Percentiles rank a stretch among this genome's conserved stretches.
phyloP scores from a whole-genome alignment of 2,329 filamentous ascomycete genomes.

The Ramularia endophylla region DNA sequence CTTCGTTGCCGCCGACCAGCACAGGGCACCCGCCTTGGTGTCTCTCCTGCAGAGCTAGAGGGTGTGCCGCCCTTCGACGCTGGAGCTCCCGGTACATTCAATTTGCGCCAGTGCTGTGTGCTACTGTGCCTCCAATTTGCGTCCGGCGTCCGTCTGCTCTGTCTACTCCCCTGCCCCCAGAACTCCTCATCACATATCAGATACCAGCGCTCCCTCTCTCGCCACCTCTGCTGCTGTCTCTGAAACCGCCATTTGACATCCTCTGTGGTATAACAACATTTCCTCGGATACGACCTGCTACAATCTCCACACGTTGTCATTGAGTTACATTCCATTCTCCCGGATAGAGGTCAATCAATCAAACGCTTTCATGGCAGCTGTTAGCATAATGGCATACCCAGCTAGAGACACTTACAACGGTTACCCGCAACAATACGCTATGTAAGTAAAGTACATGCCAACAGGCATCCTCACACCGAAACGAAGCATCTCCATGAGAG shows the following conservation, averaged over 20 bases:
- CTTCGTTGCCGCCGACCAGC: constrained; percentile 14
- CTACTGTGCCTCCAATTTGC: constrained; percentile 17
- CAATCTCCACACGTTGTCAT: too few relatives aligned
- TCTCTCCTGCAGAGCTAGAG: constrained; percentile 16
- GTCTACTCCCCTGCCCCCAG: background rate
- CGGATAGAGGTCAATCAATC: background rate
- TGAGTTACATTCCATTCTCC: too few relatives aligned
- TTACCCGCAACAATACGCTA: constrained; percentile 25
- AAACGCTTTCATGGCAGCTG: constrained; percentile 24
- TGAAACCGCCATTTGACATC: background rate
- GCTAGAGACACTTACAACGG: constrained; percentile 21
- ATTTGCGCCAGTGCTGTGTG: constrained; percentile 16
- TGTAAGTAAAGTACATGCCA: too few relatives aligned
- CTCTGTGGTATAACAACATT: background rate
- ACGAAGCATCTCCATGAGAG: too few relatives aligned
- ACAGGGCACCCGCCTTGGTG: constrained; percentile 18
- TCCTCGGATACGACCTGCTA: too few relatives aligned
- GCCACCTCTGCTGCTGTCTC: background rate
- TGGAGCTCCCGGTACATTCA: constrained; percentile 14
- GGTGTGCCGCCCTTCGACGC: constrained; percentile 12
- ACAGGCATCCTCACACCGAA: too few relatives aligned
- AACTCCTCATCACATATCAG: constrained; percentile 3
- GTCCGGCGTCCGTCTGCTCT: constrained; percentile 4
- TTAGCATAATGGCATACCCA: constrained; percentile 27
- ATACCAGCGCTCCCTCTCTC: background rate